Base-by-base conservation (phyloP, 169 alveolate genomes). In the Plasmodium sp. region DNA sequence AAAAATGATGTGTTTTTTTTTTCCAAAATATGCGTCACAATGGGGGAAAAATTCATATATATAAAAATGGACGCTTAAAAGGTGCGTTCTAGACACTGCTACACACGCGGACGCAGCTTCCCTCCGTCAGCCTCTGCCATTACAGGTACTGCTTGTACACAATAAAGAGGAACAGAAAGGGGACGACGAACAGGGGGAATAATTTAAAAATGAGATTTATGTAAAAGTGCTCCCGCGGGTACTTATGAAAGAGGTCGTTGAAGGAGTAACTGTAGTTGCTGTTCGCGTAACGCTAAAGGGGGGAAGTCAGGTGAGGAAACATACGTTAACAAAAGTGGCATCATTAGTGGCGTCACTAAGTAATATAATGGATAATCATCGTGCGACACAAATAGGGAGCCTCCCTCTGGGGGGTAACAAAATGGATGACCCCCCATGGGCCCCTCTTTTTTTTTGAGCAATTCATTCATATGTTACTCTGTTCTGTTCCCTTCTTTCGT, bases 101-200 rank as follows among this genome's bases (percentile, higher is more conserved):
- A 14, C 10, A 43, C 34, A 31, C 27, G 36, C 16, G 39, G 27
- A 39, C 41, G 74, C n/a, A 80, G 9, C 5, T 36, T 34, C 45
- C 67, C 48, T 58, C 45, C 31, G 34, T 27, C n/a, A 36, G 7
- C 62, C 80, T 43, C 18, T 41, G 27, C 18, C 81, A 85, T 86
- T 86, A 86, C 93, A 90, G 73, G 39, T 90, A 90, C 62, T 90
- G 92, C 51, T 90, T 90, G 51, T 90, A 90, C 6, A 90, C 83
- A 80, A 90, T 71, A 71, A 81, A 80, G 33, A 90, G 84, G 51
- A 90, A 90, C 16, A 90, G 14, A 74, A 81, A 34, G 16, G 94
- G 94, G 73, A 90, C 94, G 41, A 90, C 91, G 33, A 90, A 90
- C 43, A 90, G 58, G 58, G 94, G 94, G 77, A 80, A 90, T 80